phyloP scores from a whole-genome alignment of 2,329 filamentous ascomycete genomes.

The Apiospora phragmitis region DNA sequence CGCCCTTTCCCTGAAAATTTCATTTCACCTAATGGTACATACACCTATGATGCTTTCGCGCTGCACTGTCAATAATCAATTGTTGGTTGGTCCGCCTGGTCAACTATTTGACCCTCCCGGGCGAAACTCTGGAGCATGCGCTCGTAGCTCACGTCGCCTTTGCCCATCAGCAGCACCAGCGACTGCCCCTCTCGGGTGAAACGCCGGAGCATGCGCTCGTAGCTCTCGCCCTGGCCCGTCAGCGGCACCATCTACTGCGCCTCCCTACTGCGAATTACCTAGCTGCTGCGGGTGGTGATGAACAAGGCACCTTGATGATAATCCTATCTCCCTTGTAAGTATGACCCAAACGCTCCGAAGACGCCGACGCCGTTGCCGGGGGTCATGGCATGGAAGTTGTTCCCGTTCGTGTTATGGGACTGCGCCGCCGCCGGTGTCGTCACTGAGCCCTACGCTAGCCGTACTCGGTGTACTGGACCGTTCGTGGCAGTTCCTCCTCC shows the following conservation, averaged over 20 bases:
- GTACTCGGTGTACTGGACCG: slow-evolving; percentile 70
- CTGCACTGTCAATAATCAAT: background rate
- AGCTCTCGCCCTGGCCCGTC: no score
- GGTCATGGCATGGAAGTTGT: slow-evolving; percentile 70
- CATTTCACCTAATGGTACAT: slow-evolving; percentile 15
- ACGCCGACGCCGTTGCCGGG: slow-evolving; percentile 74
- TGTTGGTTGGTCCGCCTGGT: background rate
- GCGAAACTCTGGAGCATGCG: no score
- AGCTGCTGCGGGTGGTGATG: background rate
- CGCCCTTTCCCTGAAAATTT: background rate
- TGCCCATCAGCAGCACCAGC: no score
- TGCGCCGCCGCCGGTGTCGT: slow-evolving; percentile 51
- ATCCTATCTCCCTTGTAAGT: background rate
- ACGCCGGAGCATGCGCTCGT: no score
- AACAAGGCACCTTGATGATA: background rate
- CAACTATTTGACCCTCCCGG: background rate
- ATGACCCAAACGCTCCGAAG: slow-evolving; percentile 13
- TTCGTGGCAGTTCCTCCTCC: slow-evolving; percentile 24
- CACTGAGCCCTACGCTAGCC: slow-evolving; percentile 48
- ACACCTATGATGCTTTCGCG: background rate
- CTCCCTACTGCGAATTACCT: no score
- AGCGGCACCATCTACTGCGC: no score
- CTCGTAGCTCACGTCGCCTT: no score
- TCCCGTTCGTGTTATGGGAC: slow-evolving; percentile 59
- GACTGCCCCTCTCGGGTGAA: no score